These are phyloP conservation scores for Coemansia sp. DNA, from an alignment of 192 early-diverging fungal species.

Conservation along the genomic window DNA sequence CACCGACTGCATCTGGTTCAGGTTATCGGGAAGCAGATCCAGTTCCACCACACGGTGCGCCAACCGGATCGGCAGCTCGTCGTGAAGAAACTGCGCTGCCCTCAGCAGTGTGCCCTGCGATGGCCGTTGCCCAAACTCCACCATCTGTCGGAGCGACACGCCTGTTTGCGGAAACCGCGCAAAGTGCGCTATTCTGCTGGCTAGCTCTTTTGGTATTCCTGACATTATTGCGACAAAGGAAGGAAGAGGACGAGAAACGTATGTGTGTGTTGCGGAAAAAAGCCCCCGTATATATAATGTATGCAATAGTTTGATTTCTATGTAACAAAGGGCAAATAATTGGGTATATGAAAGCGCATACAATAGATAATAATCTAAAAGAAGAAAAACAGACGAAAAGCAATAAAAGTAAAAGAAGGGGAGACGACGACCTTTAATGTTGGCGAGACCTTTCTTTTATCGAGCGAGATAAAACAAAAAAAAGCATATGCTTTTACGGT, in stretches of 20 bases:
- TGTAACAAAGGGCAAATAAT: too few species aligned
- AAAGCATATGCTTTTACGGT: too few species aligned
- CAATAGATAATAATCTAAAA: too few species aligned
- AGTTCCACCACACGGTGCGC: constrained; percentile 95
- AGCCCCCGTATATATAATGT: too few species aligned
- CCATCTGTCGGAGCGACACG: constrained; percentile 92
- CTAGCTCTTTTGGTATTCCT: constrained; percentile 59
- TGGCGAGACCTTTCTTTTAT: too few species aligned
- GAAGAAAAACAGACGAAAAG: too few species aligned
- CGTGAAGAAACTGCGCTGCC: constrained; percentile 78
- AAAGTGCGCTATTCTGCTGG: constrained; percentile 75
- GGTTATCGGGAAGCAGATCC: constrained; percentile 81
- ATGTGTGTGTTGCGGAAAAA: background rate
- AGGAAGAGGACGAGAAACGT: constrained; percentile 4
- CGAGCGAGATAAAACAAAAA: too few species aligned
- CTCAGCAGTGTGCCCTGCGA: constrained; percentile 72
- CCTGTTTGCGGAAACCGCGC: constrained; percentile 87
- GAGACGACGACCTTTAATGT: background rate
- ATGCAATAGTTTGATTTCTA: too few species aligned
- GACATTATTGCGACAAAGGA: constrained; percentile 19
- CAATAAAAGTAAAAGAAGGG: background rate
- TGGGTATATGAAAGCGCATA: too few species aligned
- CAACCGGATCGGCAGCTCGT: constrained; percentile 91
- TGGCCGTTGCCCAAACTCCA: constrained; percentile 89
- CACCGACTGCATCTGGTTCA: constrained; percentile 90